These are phyloP conservation scores for Aspergillus diversus DNA, from an alignment of 495 filamentous ascomycete species.

Conservation along the genomic window DNA sequence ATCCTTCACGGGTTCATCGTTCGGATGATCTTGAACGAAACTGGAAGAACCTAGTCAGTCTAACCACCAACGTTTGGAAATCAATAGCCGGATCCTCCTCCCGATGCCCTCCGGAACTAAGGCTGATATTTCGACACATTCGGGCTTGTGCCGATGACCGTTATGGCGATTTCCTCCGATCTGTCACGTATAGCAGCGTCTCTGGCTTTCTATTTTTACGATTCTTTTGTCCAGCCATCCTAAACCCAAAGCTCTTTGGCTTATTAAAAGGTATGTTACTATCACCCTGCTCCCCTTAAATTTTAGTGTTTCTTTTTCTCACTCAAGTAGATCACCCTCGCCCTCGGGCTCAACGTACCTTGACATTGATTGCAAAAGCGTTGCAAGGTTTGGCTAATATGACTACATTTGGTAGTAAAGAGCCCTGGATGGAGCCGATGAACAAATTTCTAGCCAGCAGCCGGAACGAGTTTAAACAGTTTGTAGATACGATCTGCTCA, in stretches of 20 bases:
- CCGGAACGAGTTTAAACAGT: constrained; percentile 73
- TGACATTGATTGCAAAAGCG: constrained; percentile 93
- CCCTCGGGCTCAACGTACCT: constrained; percentile 81
- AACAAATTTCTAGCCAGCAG: constrained; percentile 64
- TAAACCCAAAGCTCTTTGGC: constrained; percentile 96
- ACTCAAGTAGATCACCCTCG: constrained; percentile 73
- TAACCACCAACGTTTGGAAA: constrained; percentile 84
- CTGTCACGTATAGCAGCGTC: constrained; percentile 93
- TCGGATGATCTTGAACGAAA: constrained; percentile 79
- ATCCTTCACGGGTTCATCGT: constrained; percentile 71
- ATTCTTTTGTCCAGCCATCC: constrained; percentile 93
- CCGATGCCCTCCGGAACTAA: constrained; percentile 80
- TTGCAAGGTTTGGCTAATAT: constrained; percentile 95
- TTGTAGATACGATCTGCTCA: constrained; percentile 82
- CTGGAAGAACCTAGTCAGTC: constrained; percentile 75
- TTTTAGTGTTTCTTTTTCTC: constrained; percentile 14
- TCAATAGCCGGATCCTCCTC: constrained; percentile 72
- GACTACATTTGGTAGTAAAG: constrained; percentile 91
- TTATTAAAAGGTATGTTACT: constrained; percentile 69
- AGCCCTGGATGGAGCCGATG: constrained; percentile 99
- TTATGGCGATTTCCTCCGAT: constrained; percentile 92
- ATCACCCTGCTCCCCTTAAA: not conserved
- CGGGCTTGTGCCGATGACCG: constrained; percentile 92
- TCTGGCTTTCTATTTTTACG: constrained; percentile 95
- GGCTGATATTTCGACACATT: constrained; percentile 89